Evolutionary conservation across 2,329 filamentous ascomycete genomes (phyloP).

Genomic region (Diaporthe citriasiana): DNA sequence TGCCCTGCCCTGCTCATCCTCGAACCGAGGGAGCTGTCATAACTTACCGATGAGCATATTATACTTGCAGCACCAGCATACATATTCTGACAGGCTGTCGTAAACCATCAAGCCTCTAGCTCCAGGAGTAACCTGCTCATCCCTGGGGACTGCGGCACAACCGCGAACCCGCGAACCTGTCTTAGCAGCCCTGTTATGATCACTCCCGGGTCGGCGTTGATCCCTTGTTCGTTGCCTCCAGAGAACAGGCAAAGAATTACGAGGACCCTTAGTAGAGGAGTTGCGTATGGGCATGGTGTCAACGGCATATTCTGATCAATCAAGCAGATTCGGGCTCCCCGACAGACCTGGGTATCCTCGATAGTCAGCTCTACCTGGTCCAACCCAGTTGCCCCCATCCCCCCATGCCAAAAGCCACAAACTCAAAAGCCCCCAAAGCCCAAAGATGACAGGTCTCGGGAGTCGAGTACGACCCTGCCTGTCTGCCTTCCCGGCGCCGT

Average conservation of each 20-base stretch:
- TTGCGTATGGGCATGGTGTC: not conserved
- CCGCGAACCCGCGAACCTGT: not conserved
- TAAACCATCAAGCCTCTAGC: slow-evolving; percentile 26
- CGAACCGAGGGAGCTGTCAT: not conserved
- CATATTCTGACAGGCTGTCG: slow-evolving; percentile 30
- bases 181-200: slow-evolving; percentile 23
- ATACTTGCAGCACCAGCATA: no score
- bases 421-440: slow-evolving; percentile 15
- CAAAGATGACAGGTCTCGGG: slow-evolving; percentile 31
- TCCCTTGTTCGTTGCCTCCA: slow-evolving; percentile 21
- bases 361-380: slow-evolving; percentile 19
- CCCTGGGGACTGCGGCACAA: slow-evolving; percentile 12
- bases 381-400: slow-evolving; percentile 5
- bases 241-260: not conserved
- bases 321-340: slow-evolving; percentile 22
- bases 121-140: not conserved
- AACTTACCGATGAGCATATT: not conserved
- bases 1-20: not conserved
- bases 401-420: not conserved
- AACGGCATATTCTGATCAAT: not conserved
- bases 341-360: not conserved
- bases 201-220: slow-evolving; percentile 26
- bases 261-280: not conserved
- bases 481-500: not conserved
- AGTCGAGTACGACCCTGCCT: slow-evolving; percentile 27